Evolutionary conservation across 1,139 yeast species (phyloP), one percentile per base, ranked within the genome.

Genomic region (Ogataea hybrid): DNA sequence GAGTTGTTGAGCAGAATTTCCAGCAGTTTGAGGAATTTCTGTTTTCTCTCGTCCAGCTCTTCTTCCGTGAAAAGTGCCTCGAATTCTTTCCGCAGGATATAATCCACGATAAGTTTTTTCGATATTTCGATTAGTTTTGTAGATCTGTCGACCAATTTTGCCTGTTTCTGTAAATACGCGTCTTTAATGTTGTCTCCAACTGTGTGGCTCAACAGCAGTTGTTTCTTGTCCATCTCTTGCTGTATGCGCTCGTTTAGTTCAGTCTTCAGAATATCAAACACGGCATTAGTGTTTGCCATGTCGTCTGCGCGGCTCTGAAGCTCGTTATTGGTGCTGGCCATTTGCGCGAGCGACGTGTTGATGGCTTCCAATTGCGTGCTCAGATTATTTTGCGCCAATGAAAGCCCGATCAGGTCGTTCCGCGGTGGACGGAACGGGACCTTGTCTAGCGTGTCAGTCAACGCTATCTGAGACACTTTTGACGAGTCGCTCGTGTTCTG

Each of bases 1-100:
- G 52, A 49, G 28, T 60, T 56, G 39, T 61, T 62, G n/a, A 62
- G 44, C 18, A 62, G 43, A 3, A 52, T 43, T 42, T 62, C 64
- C 17, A 62, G 33, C 10, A 61, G 40, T 28, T 50, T 53, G 15
- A 61, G 47, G 25, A 54, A 51, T 21, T 44, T 47, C 4, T 49
- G 41, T 28, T 51, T 54, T 28, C 49, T 50, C 6, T 46, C 44
- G 12, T 42, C 48, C 3, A 56, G 27, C 21, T 49, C 51, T 2
- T 44, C 48, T 12, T 42, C 50, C 2, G 42, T 28, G 35, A 47
- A 46, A 34, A 52, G 54, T 12, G 51, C 44, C 7, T 44, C 42
- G 27, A 54, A 52, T 30, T 58, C 60, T 7, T 41, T 39, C 6
- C 46, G 44, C 11, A 60, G 45, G 7, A 62, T 35, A 35, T 61